Base-by-base conservation (phyloP, 306 rosid genomes). In the Dalbergia cochinchinensis region DNA sequence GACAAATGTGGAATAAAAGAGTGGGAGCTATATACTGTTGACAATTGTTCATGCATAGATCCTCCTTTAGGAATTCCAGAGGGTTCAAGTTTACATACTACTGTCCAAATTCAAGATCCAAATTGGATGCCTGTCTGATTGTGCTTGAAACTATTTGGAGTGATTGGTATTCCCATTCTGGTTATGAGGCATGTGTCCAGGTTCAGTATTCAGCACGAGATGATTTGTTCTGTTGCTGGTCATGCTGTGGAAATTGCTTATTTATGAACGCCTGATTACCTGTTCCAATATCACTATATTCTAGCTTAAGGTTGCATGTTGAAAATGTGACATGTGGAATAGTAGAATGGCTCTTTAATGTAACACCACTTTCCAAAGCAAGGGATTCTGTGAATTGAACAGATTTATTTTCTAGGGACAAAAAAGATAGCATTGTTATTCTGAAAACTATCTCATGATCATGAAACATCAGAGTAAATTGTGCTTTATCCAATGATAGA, bases 11-110 rank as follows among this genome's bases (percentile, higher is more conserved):
- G 86, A 71, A 93, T 93, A 58, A 85, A 87, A 79, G 97, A 83
- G 68, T 91, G 98, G 97, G 98, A 90, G 83, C 85, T 90, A 3
- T 89, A 26, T 54, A 39, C 42, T 3, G 94, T 90, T 47, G 88
- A 91, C 45, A 93, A 93, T 83, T 83, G 91, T 84, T 87, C 93
- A 2, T 90, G 86, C 82, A 50, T 16, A 34, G 84, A 80, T 84
- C 83, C 94, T 83, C 93, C 97, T 1, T 69, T 92, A 77, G 97
- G 93, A 79, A 90, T 91, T 66, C 97, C 95, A 13, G 94, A 87
- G 60, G 93, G 90, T 83, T 89, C 93, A 41, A 77, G 80, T 47
- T 83, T 92, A 74, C 93, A 90, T 82, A 11, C 78, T 5, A 11
- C 58, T 7, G 74, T 89, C 31, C 74, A 78, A 78, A 39, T 84